Evolutionary conservation across 108 stramenopile species (phyloP), one percentile per base, ranked within the genome.

Genomic region (Skeletonema tropicum): DNA sequence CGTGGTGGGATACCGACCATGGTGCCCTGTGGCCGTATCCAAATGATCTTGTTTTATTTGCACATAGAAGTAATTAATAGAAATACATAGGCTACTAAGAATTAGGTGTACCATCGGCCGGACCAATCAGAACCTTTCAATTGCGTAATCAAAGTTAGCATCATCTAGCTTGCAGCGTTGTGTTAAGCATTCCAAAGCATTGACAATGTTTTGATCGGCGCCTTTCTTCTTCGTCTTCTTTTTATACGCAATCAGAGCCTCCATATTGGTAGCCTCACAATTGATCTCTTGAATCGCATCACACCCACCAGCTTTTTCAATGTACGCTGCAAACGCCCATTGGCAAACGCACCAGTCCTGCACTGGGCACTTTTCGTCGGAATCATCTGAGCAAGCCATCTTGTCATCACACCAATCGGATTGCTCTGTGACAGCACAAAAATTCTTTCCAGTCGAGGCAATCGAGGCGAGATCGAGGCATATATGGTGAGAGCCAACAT

Each of bases 301-400:
- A 64, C 91, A 92, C 3, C 89, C 91, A 8, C 89, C 89, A 5
- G 89, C 86, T 19, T 76, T 76, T 49, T 85, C 35, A 15, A 91
- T 66, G 62, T 89, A 89, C 23, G 69, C 66, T 7, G 85, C 86
- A 76, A 89, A 91, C 1, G 91, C 91, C 88, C 88, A 89, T 49
- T 89, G 85, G 46, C 88, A 89, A 57, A 87, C 88, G 60, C 86
- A 87, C 86, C 86, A 89, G 60, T 89, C 45, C 46, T 80, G 9
- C 8, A 89, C 64, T 4, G 76, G 57, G 57, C 83, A 86, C 15
- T 13, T 39, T 2, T 21, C n/a, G 1, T 65, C 41, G 11, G 41
- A 57, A 57, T 84, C 68, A 7, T 80, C 83, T 49, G 86, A 73
- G 45, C 87, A 88, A 17, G 76, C 78, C 83, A 84, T 82, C 70